Evolutionary conservation across 768 basidiomycete species (phyloP), one percentile per base, ranked within the genome.

Genomic region (Auricularia cornea): DNA sequence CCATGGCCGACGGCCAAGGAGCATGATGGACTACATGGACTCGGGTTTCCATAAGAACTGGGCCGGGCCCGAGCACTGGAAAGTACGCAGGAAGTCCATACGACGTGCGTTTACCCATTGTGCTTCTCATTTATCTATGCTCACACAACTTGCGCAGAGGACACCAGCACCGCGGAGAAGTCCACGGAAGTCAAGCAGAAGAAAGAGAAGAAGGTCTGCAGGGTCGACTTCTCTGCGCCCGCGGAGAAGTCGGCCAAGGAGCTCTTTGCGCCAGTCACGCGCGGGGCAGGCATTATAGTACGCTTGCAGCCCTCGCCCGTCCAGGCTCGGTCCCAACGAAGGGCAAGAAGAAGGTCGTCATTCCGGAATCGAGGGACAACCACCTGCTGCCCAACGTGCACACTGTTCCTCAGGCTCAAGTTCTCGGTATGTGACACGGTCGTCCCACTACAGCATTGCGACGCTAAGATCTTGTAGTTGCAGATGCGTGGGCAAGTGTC

Each of bases 51-150:
- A 87, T 68, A 96, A 92, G 81, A 96, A 96, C 68, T 99, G 97
- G 97, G 97, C 97, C 3, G 97, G 97, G 0, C 95, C 95, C 8
- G 93, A 98, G 74, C 97, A 99, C 72, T 99, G 97, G 96, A 98
- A 96, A 72, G 74, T 98, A 70, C 66, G 76, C 26, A 20, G 54
- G 28, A 30, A 28, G 28, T 57, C 29, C 54, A 57, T 16, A 30
- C 32, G 62, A 59, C 18, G 59, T 57, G 20, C 26, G 54, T 57
- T 6, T 3, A 3, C 23, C 6, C 20, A 18, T 48, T 6, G 16
- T 20, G 11, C 20, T 0, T 5, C 11, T 23, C 6, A 48, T 6
- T 18, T 12, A 20, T 14, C 20, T 5, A 5, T 48, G 79, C 76
- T 23, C 73, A 78, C 23, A 82, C 88, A 74, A 78, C 88, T 70